Evolutionary conservation across 2,329 filamentous ascomycete species (phyloP), one percentile per base, ranked within the genome.

Genomic region (Alternaria brassicae): DNA sequence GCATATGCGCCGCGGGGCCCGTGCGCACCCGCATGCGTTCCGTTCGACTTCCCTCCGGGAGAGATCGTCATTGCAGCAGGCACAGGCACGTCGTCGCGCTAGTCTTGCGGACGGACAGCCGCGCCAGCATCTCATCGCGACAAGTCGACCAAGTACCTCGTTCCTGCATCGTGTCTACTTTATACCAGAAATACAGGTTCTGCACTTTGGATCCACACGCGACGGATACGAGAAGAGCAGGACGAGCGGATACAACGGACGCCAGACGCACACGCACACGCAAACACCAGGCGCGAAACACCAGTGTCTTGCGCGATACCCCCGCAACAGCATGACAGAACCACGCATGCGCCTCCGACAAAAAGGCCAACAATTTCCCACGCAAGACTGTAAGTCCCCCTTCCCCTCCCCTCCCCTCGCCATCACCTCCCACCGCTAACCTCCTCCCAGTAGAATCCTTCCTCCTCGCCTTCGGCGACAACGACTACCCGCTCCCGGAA

Each of bases 381-480:
- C 77, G 7, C 66, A 72, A 53, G 80, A 82, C 63, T 76, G 78
- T 79, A 68, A 65, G 76, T n/a, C 32, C 47, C 41, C 55, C 54
- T 17, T 10, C n/a, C 41, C n/a, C 12, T 9, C 17, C n/a, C 17
- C 41, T 12, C 13, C 39, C 58, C 49, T 60, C 47, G 13, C 56
- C 56, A 32, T 62, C 58, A 2, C 66, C 61, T 52, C 36, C 47
- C 27, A 59, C 25, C 56, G 27, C 45, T 42, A 32, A 42, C 59
- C 59, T 50, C 34, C 28, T 40, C 21, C 55, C 12, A 91, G 91
- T 93, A 52, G 84, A 87, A 66, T 85, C 89, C 68, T 86, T 94
- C 60, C 89, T 95, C 74, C 91, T 88, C 78, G 91, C 90, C 60
- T 91, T 91, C 75, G 93, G 92, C 76, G 92, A 96, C 79, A 87